phyloP scores from a whole-genome alignment of 345 rosid species.

The Hibiscus syriacus region DNA sequence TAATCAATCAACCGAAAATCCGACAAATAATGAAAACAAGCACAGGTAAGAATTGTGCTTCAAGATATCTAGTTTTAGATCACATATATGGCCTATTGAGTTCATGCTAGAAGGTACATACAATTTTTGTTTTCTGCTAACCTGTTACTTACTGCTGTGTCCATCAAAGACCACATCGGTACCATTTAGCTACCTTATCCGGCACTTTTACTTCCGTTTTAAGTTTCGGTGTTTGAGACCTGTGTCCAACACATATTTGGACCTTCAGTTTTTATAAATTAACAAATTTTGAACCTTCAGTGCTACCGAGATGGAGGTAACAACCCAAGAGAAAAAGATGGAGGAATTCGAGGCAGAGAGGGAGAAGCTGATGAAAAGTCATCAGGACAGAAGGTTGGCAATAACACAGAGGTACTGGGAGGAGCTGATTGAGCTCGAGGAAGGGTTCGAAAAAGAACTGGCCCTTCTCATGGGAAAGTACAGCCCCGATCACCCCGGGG shows the following conservation, averaged over 20 bases:
- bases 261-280: not conserved
- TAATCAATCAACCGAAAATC: slow-evolving; percentile 10
- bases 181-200: not conserved
- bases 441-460: slow-evolving; percentile 16
- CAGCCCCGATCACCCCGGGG: not conserved
- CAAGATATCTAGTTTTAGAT: not conserved
- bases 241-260: not conserved
- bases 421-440: slow-evolving; percentile 27
- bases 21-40: slow-evolving; percentile 13
- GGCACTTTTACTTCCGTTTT: not conserved
- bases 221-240: not conserved
- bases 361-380: slow-evolving; percentile 22
- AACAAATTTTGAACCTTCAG: not conserved
- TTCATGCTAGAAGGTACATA: not conserved
- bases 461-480: slow-evolving; percentile 26
- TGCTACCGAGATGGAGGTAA: slow-evolving; percentile 12
- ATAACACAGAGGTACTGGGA: slow-evolving; percentile 26
- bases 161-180: no score
- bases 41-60: slow-evolving; percentile 20
- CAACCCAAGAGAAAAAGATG: slow-evolving; percentile 17
- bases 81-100: not conserved
- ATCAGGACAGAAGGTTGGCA: slow-evolving; percentile 19
- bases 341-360: slow-evolving; percentile 27
- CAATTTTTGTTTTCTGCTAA: not conserved
- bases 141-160: not conserved